phyloP scores from a whole-genome alignment of 2,329 filamentous ascomycete genomes.

The Chlorencoelia australis region DNA sequence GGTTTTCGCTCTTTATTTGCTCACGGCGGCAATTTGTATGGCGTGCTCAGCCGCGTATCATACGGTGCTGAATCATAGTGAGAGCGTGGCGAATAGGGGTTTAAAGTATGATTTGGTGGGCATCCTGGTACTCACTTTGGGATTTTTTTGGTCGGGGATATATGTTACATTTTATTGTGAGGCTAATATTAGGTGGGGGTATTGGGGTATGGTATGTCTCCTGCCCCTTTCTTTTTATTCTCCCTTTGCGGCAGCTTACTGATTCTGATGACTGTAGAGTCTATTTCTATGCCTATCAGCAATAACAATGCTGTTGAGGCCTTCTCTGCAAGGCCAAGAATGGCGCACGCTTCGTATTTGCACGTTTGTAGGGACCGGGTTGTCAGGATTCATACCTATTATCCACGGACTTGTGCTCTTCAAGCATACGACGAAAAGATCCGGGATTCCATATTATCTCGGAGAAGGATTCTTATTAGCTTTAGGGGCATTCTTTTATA shows the following conservation, averaged over 20 bases:
- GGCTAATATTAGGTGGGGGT: constrained; percentile 22
- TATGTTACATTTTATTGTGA: constrained; percentile 33
- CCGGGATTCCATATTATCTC: background rate
- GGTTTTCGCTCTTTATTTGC: constrained; percentile 30
- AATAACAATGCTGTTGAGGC: constrained; percentile 24
- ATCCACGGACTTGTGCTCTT: constrained; percentile 11
- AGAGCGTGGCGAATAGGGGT: constrained; percentile 28
- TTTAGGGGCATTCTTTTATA: background rate
- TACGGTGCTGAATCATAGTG: constrained; percentile 32
- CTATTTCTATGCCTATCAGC: constrained; percentile 29
- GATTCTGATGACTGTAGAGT: too few species aligned
- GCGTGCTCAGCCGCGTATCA: constrained; percentile 31
- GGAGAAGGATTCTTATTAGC: background rate
- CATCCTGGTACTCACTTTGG: constrained; percentile 32
- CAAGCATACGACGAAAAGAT: background rate
- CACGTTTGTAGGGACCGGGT: constrained; percentile 14
- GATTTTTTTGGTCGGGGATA: constrained; percentile 30
- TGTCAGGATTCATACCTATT: constrained; percentile 17
- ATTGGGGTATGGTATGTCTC: constrained; percentile 30
- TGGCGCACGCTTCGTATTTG: constrained; percentile 12
- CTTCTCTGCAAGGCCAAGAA: constrained; percentile 11
- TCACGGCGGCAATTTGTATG: constrained; percentile 30
- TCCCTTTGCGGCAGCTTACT: too few species aligned
- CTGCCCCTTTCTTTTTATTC: too few species aligned
- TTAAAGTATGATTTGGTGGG: constrained; percentile 30